phyloP scores from a whole-genome alignment of 2,329 filamentous ascomycete species.

The Parastagonospora nodorum region DNA sequence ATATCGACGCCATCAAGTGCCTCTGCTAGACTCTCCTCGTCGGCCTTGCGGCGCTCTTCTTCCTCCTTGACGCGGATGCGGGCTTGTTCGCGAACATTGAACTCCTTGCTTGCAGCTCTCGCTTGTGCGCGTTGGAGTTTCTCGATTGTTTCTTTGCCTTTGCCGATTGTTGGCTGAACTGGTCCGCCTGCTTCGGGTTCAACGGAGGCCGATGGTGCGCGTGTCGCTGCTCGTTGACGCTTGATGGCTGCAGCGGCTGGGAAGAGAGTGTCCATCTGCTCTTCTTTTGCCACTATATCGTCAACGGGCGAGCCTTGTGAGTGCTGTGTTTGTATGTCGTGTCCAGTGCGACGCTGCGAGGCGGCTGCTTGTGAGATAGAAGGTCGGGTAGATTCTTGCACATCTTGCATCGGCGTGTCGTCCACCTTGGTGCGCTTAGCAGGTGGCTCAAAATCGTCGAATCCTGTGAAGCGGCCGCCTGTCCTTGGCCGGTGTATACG shows the following conservation, averaged over 20 bases:
- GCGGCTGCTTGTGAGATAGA: constrained; percentile 7
- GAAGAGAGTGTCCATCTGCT: constrained; percentile 73
- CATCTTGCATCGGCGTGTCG: constrained; percentile 31
- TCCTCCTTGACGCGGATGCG: constrained; percentile 58
- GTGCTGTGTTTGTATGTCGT: constrained; percentile 31
- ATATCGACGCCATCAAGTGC: constrained; percentile 70
- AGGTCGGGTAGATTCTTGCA: constrained; percentile 20
- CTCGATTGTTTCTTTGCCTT: constrained; percentile 49
- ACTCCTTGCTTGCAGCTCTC: constrained; percentile 58
- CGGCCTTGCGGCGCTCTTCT: constrained; percentile 59
- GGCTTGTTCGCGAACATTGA: constrained; percentile 62
- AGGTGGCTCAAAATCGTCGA: constrained; percentile 61
- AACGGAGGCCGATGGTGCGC: constrained; percentile 31
- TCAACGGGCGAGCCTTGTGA: constrained; percentile 41
- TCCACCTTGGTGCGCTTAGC: constrained; percentile 37
- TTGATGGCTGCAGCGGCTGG: constrained; percentile 80
- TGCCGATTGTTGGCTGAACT: constrained; percentile 19
- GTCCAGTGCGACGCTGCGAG: constrained; percentile 22
- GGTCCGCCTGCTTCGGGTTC: constrained; percentile 47
- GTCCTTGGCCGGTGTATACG: constrained; percentile 45
- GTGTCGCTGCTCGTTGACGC: constrained; percentile 61
- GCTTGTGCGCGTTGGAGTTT: constrained; percentile 42
- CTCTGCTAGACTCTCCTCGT: constrained; percentile 66
- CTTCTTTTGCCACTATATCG: constrained; percentile 48
- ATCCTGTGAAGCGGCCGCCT: constrained; percentile 70